Evolutionary conservation across 495 filamentous ascomycete genomes (phyloP).

Genomic region (Aspergillus sclerotiicarbonarius): DNA sequence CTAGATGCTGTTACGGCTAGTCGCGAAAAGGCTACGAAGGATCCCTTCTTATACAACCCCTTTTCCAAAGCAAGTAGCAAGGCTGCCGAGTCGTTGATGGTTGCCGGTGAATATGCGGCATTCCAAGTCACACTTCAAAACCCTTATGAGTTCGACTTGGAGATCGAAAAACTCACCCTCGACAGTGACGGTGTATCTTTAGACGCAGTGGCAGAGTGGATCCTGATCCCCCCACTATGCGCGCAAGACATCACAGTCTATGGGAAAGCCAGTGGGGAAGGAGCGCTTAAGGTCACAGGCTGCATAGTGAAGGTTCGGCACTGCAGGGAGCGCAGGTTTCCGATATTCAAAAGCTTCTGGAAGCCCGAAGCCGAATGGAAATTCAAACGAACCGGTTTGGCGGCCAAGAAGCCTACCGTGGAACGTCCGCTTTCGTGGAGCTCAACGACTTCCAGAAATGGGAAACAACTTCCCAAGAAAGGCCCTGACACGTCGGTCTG

Average conservation of each 20-base stretch:
- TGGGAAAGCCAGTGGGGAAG: slow-evolving; percentile 64
- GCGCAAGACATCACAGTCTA: slow-evolving; percentile 73
- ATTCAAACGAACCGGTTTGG: slow-evolving; percentile 69
- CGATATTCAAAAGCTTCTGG: slow-evolving; percentile 77
- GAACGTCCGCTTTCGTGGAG: slow-evolving; percentile 57
- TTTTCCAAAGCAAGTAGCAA: slow-evolving; percentile 68
- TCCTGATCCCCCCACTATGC: slow-evolving; percentile 72
- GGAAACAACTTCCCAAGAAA: slow-evolving; percentile 35
- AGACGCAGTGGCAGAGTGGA: slow-evolving; percentile 59
- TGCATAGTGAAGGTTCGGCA: slow-evolving; percentile 77
- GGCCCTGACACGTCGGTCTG: slow-evolving; percentile 35
- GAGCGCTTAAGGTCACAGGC: slow-evolving; percentile 70
- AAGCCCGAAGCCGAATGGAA: slow-evolving; percentile 67
- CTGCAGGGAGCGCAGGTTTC: slow-evolving; percentile 78
- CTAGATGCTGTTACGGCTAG: slow-evolving; percentile 60
- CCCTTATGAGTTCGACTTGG: slow-evolving; percentile 87
- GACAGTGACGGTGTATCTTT: slow-evolving; percentile 70
- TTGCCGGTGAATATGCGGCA: slow-evolving; percentile 70
- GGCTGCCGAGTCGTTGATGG: slow-evolving; percentile 62
- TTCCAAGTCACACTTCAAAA: slow-evolving; percentile 89
- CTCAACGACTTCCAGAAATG: slow-evolving; percentile 48
- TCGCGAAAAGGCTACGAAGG: slow-evolving; percentile 54
- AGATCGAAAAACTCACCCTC: slow-evolving; percentile 78
- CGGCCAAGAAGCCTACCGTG: slow-evolving; percentile 51
- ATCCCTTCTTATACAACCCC: slow-evolving; percentile 91